Evolutionary conservation across 1,284 basidiomycete species (phyloP).

Genomic region (Ganoderma sinense): DNA sequence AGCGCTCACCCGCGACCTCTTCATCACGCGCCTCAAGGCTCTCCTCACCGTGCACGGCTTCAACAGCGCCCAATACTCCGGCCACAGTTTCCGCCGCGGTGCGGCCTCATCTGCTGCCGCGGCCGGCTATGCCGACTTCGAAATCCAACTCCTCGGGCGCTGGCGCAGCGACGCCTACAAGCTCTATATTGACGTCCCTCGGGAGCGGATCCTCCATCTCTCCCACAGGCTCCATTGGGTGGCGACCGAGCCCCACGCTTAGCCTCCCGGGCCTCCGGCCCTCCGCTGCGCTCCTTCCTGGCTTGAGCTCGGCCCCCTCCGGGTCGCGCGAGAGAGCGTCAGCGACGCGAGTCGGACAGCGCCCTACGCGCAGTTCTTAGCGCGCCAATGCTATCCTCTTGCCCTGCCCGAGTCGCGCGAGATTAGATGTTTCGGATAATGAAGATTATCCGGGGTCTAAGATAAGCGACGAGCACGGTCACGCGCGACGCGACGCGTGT

Average conservation of each 20-base stretch:
- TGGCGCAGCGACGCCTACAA: slow-evolving; percentile 47
- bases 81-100: slow-evolving; percentile 37
- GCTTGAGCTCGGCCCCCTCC: slow-evolving; percentile 23
- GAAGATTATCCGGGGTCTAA: no score
- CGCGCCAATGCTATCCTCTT: background rate
- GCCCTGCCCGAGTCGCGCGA: background rate
- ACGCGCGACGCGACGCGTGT: no score
- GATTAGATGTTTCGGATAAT: background rate
- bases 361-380: background rate
- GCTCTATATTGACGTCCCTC: slow-evolving; percentile 41
- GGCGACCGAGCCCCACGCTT: slow-evolving; percentile 35
- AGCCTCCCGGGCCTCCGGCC: slow-evolving; percentile 14
- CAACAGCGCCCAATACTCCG: slow-evolving; percentile 38
- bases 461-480: no score
- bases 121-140: slow-evolving; percentile 40
- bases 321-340: slow-evolving; percentile 21
- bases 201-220: slow-evolving; percentile 36
- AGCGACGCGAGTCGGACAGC: slow-evolving; percentile 9
- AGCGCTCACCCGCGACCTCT: background rate
- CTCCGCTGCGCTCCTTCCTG: slow-evolving; percentile 14
- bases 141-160: slow-evolving; percentile 45
- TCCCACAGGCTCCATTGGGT: slow-evolving; percentile 41
- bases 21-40: slow-evolving; percentile 29
- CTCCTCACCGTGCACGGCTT: slow-evolving; percentile 26
- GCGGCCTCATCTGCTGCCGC: slow-evolving; percentile 39